These are phyloP conservation scores for Zasmidium cellare DNA, from an alignment of 2,329 filamentous ascomycete species.

Conservation along the genomic window DNA sequence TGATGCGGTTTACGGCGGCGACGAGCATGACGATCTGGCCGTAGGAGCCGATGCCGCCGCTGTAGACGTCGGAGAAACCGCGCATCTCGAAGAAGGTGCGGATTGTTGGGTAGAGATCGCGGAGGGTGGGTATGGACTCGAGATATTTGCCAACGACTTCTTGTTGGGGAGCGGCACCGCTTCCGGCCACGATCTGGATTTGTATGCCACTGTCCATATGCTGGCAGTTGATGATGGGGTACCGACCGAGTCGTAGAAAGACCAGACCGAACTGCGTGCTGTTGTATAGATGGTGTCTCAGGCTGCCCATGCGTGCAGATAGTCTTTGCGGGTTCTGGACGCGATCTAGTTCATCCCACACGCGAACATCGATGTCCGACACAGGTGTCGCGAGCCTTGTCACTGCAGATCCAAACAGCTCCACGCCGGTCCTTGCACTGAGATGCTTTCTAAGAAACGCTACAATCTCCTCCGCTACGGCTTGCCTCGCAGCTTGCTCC, in stretches of 20 bases:
- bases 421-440: constrained; percentile 17
- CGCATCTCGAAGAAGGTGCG: constrained; percentile 54
- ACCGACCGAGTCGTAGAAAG: constrained; percentile 30
- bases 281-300: constrained; percentile 9
- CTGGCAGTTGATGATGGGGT: constrained; percentile 43
- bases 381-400: constrained; percentile 54
- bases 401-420: constrained; percentile 55
- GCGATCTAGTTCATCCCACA: constrained; percentile 35
- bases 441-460: constrained; percentile 23
- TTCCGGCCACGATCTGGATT: constrained; percentile 53
- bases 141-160: constrained; percentile 49
- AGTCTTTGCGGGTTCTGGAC: constrained; percentile 10
- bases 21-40: constrained; percentile 59
- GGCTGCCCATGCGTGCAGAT: constrained; percentile 7
- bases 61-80: constrained; percentile 48
- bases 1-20: constrained; percentile 43
- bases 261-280: constrained; percentile 1
- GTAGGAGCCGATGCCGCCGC: constrained; percentile 56
- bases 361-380: constrained; percentile 57
- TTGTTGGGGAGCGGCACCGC: constrained; percentile 41
- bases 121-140: constrained; percentile 51
- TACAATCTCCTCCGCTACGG: constrained; percentile 35
- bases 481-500: constrained; percentile 43
- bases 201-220: constrained; percentile 52
- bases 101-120: constrained; percentile 50